Evolutionary conservation across 306 rosid species (phyloP).

Genomic region (Calophaca sinica): DNA sequence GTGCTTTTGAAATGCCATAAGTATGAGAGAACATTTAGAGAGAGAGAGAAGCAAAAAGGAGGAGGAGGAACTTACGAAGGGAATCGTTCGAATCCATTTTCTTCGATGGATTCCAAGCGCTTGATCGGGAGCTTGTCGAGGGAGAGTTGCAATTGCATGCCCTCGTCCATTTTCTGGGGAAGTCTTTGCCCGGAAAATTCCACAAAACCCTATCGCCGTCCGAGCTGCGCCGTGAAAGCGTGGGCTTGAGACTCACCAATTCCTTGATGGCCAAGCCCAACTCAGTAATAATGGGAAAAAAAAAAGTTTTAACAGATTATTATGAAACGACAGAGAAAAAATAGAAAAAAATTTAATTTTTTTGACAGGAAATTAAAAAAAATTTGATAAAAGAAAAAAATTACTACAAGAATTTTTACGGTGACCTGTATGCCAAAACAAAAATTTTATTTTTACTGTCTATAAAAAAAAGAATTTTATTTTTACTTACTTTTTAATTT

Average conservation of each 20-base stretch:
- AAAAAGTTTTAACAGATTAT: neutral
- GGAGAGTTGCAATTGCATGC: constrained; percentile 62
- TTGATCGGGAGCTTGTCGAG: constrained; percentile 91
- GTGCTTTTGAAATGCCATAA: neutral
- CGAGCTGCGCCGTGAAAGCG: neutral
- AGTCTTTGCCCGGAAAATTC: constrained; percentile 40
- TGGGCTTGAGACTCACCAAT: neutral
- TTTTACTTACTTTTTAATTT: no score
- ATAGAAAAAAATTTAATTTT: no score
- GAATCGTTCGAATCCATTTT: constrained; percentile 81
- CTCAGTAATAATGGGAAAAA: neutral
- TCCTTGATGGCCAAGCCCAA: neutral
- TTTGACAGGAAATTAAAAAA: no score
- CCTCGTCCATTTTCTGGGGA: constrained; percentile 60
- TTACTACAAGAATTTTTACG: no score
- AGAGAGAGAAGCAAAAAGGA: no score
- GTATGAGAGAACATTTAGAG: neutral
- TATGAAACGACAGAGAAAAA: no score
- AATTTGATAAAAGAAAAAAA: no score
- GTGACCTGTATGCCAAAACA: no score
- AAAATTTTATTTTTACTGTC: no score
- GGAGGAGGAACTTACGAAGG: constrained; percentile 71
- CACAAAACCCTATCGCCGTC: constrained; percentile 11
- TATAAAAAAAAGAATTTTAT: no score
- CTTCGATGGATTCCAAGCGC: constrained; percentile 88